These are phyloP conservation scores for Capsella rubella DNA, from an alignment of 441 rosid species.

Conservation along the genomic window DNA sequence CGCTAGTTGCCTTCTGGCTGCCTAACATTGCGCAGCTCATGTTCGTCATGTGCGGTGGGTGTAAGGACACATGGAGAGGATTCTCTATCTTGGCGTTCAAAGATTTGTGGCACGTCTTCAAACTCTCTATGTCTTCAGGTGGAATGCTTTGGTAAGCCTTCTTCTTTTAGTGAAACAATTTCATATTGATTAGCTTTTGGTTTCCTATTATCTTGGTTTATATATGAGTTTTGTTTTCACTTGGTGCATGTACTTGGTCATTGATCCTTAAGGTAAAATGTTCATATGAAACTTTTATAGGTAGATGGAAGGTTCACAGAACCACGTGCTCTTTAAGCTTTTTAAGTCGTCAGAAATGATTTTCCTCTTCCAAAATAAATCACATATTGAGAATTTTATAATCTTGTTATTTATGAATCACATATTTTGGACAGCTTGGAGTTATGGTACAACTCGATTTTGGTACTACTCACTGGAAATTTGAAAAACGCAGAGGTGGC, in stretches of 20 bases:
- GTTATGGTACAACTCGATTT: slow-evolving; percentile 81
- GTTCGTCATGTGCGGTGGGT: slow-evolving; percentile 67
- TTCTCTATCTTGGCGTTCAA: slow-evolving; percentile 54
- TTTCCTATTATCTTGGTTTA: not conserved
- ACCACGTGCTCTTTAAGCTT: not conserved
- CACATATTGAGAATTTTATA: slow-evolving; percentile 2
- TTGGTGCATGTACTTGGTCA: slow-evolving; percentile 12
- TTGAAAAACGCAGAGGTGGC: slow-evolving; percentile 71
- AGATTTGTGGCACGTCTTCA: slow-evolving; percentile 45
- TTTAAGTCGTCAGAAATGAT: not conserved
- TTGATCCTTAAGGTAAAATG: not conserved
- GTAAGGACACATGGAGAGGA: slow-evolving; percentile 80
- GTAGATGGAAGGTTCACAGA: not conserved
- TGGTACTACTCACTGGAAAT: slow-evolving; percentile 73
- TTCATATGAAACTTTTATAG: not conserved
- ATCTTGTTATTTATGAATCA: not conserved
- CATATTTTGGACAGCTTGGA: slow-evolving; percentile 60
- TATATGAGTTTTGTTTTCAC: not conserved
- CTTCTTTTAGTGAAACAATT: not conserved
- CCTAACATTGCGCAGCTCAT: slow-evolving; percentile 72
- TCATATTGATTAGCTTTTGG: too few relatives aligned
- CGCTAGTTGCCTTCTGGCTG: slow-evolving; percentile 70
- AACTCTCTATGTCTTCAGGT: slow-evolving; percentile 44
- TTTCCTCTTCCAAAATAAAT: not conserved
- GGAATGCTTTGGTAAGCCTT: slow-evolving; percentile 47